Evolutionary conservation across 2,329 filamentous ascomycete species (phyloP).

Genomic region (Sporothrix globosa): DNA sequence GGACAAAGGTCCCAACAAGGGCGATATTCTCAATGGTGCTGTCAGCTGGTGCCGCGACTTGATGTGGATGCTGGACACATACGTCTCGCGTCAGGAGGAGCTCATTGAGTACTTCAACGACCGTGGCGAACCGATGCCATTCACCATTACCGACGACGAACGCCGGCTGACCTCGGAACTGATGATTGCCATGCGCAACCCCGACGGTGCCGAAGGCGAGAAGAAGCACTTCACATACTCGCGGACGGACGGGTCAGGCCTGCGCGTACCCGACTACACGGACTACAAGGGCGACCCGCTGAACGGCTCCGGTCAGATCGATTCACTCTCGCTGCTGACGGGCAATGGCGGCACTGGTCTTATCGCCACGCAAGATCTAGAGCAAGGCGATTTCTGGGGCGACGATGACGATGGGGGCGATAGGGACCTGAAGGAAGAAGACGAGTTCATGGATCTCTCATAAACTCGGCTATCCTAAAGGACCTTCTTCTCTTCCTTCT

Average conservation of each 20-base stretch:
- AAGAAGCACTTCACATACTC: conserved; percentile 70
- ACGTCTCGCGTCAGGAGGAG: conserved; percentile 86
- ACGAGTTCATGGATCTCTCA: conserved; percentile 38
- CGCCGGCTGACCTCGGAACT: conserved; percentile 94
- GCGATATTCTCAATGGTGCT: conserved; percentile 94
- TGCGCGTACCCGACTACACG: conserved; percentile 90
- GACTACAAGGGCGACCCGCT: conserved; percentile 83
- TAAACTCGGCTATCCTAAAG: not conserved
- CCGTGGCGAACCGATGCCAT: conserved; percentile 75
- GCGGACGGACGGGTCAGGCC: conserved; percentile 77
- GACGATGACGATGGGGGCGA: conserved; percentile 72
- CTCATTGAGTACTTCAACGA: conserved; percentile 74
- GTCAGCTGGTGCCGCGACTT: conserved; percentile 97
- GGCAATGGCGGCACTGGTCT: conserved; percentile 47
- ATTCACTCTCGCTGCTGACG: conserved; percentile 44
- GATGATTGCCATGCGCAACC: conserved; percentile 81
- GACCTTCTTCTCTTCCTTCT: conserved; percentile 31
- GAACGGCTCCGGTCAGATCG: conserved; percentile 50
- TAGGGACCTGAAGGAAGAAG: conserved; percentile 46
- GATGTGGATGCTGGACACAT: conserved; percentile 94
- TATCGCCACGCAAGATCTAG: conserved; percentile 52
- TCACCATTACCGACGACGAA: conserved; percentile 87
- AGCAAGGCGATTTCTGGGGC: conserved; percentile 64
- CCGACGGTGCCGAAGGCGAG: conserved; percentile 53
- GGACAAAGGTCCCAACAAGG: conserved; percentile 98